Conservation (phyloP, 768 basidiomycete species). For the Mycena indigotica region DNA sequence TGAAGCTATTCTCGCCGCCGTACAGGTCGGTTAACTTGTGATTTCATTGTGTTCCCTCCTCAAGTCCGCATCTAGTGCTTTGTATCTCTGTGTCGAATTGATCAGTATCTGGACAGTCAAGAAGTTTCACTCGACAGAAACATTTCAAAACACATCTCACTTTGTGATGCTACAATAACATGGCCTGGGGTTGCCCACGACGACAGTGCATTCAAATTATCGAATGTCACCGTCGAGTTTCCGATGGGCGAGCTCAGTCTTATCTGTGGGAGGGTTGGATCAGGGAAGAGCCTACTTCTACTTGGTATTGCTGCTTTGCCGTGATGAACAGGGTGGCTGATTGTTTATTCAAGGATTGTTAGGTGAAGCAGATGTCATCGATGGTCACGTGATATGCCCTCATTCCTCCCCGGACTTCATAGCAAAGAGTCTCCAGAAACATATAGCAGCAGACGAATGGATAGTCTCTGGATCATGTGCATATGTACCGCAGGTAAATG, state of each 20-base stretch:
- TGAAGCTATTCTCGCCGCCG: conserved; percentile 64
- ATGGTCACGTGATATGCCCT: conserved; percentile 81
- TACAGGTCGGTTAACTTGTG: conserved; percentile 43
- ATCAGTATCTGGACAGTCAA: conserved; percentile 76
- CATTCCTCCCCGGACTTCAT: conserved; percentile 81
- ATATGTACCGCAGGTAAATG: conserved; percentile 76
- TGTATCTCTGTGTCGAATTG: conserved; percentile 86
- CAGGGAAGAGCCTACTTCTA: conserved; percentile 85
- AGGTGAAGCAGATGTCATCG: conserved; percentile 82
- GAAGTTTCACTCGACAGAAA: conserved; percentile 70
- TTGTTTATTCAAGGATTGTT: conserved; percentile 73
- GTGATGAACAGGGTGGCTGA: neutral
- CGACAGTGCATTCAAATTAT: conserved; percentile 65
- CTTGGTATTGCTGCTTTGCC: conserved; percentile 42
- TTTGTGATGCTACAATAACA: conserved; percentile 84
- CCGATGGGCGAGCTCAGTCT: conserved; percentile 79
- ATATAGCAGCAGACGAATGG: conserved; percentile 63
- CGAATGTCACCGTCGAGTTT: conserved; percentile 80
- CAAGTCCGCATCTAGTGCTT: conserved; percentile 49
- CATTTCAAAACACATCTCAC: conserved; percentile 65
- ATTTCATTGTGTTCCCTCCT: neutral
- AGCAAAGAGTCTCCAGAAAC: conserved; percentile 51
- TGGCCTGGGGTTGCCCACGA: conserved; percentile 54
- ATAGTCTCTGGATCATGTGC: conserved; percentile 75
- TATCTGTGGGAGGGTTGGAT: conserved; percentile 86